These are phyloP conservation scores for Phoma herbarum DNA, from an alignment of 2,329 filamentous ascomycete species.

Conservation along the genomic window DNA sequence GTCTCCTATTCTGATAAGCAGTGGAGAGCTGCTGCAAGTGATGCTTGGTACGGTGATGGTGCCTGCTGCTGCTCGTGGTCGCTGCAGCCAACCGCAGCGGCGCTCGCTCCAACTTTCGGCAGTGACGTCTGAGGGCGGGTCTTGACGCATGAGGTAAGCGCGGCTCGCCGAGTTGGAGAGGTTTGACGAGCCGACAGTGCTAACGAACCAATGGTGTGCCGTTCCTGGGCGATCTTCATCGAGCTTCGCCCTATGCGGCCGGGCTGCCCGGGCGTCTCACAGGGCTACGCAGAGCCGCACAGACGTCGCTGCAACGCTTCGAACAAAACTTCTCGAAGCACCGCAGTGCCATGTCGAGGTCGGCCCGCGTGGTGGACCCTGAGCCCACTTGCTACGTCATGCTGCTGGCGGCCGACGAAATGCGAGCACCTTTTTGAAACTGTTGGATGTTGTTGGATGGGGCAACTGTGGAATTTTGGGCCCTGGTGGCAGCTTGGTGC, in stretches of 20 bases:
- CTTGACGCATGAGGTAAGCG: slow-evolving; percentile 20
- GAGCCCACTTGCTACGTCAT: slow-evolving; percentile 45
- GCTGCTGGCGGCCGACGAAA: slow-evolving; percentile 25
- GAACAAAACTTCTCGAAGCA: slow-evolving; percentile 20
- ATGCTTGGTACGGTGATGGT: slow-evolving; percentile 20
- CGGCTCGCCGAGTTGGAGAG: slow-evolving; percentile 30
- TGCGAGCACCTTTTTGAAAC: slow-evolving; percentile 35
- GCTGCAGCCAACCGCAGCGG: slow-evolving; percentile 23
- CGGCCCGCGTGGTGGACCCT: slow-evolving; percentile 35
- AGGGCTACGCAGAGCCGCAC: slow-evolving; percentile 22
- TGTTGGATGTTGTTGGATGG: slow-evolving; percentile 41
- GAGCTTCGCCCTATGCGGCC: slow-evolving; percentile 19
- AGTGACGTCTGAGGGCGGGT: slow-evolving; percentile 33
- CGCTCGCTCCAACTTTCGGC: slow-evolving; percentile 14
- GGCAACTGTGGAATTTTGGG: slow-evolving; percentile 32
- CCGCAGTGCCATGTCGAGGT: slow-evolving; percentile 12
- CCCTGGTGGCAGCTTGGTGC: slow-evolving; percentile 5
- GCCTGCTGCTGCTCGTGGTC: slow-evolving; percentile 4
- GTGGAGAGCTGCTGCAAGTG: slow-evolving; percentile 12
- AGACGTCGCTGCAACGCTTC: slow-evolving; percentile 19
- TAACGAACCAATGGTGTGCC: slow-evolving; percentile 4
- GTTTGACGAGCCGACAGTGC: slow-evolving; percentile 2
- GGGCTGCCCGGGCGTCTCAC: slow-evolving; percentile 8
- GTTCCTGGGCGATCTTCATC: slow-evolving; percentile 12
- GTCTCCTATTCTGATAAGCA: slow-evolving; percentile 14